Percentiles rank a stretch among this genome's conserved stretches.
Evolutionary conservation across 116 monocot species (phyloP).

Genomic region (Posidonia oceanica): DNA sequence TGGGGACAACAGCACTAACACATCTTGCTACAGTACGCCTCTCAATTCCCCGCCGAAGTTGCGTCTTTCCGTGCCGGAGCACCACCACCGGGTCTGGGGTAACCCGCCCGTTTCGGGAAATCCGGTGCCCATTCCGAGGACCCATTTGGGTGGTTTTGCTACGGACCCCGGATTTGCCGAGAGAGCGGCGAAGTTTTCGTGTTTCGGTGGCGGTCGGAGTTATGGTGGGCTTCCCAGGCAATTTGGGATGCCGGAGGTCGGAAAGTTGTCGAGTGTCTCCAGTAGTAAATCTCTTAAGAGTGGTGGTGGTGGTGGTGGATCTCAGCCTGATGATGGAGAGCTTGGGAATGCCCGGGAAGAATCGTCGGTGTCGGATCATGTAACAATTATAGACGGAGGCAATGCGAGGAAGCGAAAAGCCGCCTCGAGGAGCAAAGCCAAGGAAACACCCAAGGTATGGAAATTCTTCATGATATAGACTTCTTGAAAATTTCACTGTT

Average conservation of each 20-base stretch:
- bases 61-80: slow-evolving; percentile 22
- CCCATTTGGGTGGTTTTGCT: slow-evolving; percentile 13
- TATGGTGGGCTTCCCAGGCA: slow-evolving; percentile 9
- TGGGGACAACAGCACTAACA: neutral
- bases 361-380: slow-evolving; percentile 31
- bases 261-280: slow-evolving; percentile 13
- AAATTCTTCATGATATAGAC: neutral
- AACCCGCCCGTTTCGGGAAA: neutral
- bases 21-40: slow-evolving; percentile 22
- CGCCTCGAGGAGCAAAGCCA: slow-evolving; percentile 31
- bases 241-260: slow-evolving; percentile 14
- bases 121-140: neutral
- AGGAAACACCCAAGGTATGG: slow-evolving; percentile 13
- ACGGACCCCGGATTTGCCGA: slow-evolving; percentile 32
- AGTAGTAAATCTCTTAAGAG: slow-evolving; percentile 5
- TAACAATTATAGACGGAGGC: slow-evolving; percentile 1
- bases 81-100: neutral
- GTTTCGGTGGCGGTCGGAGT: slow-evolving; percentile 18
- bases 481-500: neutral
- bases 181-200: slow-evolving; percentile 41
- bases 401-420: slow-evolving; percentile 53
- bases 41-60: slow-evolving; percentile 44
- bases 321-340: slow-evolving; percentile 1
- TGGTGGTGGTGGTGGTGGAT: neutral
- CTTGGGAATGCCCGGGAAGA: slow-evolving; percentile 7